Evolutionary conservation across 1,284 basidiomycete species (phyloP), one percentile per base, ranked within the genome.

Genomic region (Pseudozyma sp.): DNA sequence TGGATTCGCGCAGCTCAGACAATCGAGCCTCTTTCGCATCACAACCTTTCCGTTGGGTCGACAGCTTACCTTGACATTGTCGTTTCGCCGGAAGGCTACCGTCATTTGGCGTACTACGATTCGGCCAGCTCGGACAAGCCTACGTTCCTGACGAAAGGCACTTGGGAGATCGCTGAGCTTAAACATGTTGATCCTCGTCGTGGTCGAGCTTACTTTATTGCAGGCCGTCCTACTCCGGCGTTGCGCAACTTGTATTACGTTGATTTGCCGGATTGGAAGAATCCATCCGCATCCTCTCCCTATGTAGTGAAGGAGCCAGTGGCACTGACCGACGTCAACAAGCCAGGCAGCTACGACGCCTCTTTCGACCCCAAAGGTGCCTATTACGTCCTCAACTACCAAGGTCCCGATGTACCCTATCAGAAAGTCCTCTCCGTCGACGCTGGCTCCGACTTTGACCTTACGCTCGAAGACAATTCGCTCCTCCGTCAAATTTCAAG

Each of bases 81-180:
- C 5, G 70, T 71, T 3, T 64, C 63, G 11, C 44, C 51, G 2
- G 48, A 77, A 12, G 81, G 81, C 1, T 83, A 42, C 54, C 63
- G 74, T 21, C 81, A 83, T 44, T 54, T 83, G 18, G 81, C 81
- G 8, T 77, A 70, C 40, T 83, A 67, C 49, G 71, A 62, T 11
- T 51, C 65, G 8, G 70, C 76, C 0, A 35, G 45, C 1, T 55
- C 65, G 1, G 54, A 62, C 9, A 13, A 57, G 56, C 80, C 81
- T 5, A 48, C 63, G 39, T 83, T 94, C 87, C 87, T 98, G 38
- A 97, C 96, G 0, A 87, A 87, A 1, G 96, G 95, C 0, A 84
- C 90, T 36, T 97, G 95, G 95, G 96, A 99, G 85, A 92, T 98
- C 5, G 89, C 88, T 18, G 88, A 88, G 6, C 91, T 97, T 60